Conservation (phyloP, 1,284 basidiomycete genomes). For the Irpex sp. region DNA sequence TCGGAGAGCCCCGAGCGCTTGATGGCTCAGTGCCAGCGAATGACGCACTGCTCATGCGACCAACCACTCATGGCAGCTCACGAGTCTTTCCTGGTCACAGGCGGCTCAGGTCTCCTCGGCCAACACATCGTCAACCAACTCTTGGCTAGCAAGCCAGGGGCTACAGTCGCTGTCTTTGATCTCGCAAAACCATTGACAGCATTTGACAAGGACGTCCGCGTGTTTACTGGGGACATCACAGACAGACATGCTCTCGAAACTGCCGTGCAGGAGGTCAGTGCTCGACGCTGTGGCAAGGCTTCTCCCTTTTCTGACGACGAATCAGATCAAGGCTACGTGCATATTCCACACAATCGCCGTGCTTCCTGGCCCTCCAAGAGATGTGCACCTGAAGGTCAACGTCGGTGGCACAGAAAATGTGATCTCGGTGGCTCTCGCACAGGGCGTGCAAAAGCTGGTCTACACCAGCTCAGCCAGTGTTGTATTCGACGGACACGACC, state of each 20-base stretch:
- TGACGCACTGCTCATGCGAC: too few relatives aligned
- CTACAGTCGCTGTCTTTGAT: conserved; percentile 47
- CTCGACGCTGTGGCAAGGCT: not conserved
- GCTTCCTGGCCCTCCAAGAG: conserved; percentile 35
- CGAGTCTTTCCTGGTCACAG: conserved; percentile 41
- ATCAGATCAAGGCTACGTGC: conserved; percentile 39
- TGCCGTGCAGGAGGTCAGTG: conserved; percentile 41
- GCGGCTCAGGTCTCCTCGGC: conserved; percentile 57
- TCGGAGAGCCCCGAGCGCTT: too few relatives aligned
- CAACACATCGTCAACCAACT: conserved; percentile 50
- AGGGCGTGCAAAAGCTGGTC: conserved; percentile 51
- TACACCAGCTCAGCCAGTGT: conserved; percentile 64
- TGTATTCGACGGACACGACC: conserved; percentile 50
- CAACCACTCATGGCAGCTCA: too few relatives aligned
- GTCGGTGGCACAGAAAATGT: conserved; percentile 55
- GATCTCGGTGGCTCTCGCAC: conserved; percentile 40
- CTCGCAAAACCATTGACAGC: conserved; percentile 44
- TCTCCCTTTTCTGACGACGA: too few relatives aligned
- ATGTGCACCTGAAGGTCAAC: conserved; percentile 60
- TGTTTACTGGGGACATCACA: conserved; percentile 49
- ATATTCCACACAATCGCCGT: conserved; percentile 60
- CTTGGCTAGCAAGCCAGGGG: conserved; percentile 28
- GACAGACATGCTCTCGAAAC: conserved; percentile 39
- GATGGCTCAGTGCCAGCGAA: too few relatives aligned
- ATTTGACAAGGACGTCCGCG: conserved; percentile 42